These are phyloP conservation scores for Alnus rubra DNA, from an alignment of 306 rosid genomes.

Conservation along the genomic window DNA sequence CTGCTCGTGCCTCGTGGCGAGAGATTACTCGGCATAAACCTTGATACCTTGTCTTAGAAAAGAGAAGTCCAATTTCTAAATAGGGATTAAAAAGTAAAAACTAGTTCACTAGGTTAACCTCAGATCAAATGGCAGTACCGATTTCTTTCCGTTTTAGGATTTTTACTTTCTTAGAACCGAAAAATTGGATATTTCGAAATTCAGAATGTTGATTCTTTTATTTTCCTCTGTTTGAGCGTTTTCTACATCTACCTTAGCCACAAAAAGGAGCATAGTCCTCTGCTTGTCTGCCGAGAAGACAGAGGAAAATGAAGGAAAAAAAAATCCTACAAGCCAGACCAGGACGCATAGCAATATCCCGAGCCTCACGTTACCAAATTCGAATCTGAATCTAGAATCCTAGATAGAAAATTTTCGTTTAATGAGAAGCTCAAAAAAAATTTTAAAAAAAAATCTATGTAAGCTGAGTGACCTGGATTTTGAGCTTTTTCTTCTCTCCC, in stretches of 20 bases:
- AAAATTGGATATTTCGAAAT: not conserved
- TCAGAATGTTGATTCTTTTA: not conserved
- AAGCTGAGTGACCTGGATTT: constrained; percentile 53
- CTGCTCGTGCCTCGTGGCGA: too few species aligned
- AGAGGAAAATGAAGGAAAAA: not conserved
- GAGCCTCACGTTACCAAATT: not conserved
- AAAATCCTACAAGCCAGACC: not conserved
- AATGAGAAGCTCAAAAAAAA: not conserved
- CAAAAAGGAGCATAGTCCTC: not conserved
- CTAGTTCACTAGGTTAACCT: not conserved
- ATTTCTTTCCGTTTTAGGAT: not conserved
- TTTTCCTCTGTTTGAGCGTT: not conserved
- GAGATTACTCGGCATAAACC: too few species aligned
- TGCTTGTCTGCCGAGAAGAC: constrained; percentile 15
- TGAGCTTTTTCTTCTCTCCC: constrained; percentile 55
- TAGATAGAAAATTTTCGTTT: too few species aligned
- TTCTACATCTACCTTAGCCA: not conserved
- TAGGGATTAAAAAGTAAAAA: too few species aligned
- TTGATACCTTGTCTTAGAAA: too few species aligned
- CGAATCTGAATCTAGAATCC: not conserved
- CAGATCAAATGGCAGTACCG: not conserved
- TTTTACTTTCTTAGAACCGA: not conserved
- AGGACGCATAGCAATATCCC: not conserved
- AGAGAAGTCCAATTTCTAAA: not conserved
- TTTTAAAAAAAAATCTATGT: not conserved